These are phyloP conservation scores for Candida ponderosae DNA, from an alignment of 805 yeast genomes.

Conservation along the genomic window DNA sequence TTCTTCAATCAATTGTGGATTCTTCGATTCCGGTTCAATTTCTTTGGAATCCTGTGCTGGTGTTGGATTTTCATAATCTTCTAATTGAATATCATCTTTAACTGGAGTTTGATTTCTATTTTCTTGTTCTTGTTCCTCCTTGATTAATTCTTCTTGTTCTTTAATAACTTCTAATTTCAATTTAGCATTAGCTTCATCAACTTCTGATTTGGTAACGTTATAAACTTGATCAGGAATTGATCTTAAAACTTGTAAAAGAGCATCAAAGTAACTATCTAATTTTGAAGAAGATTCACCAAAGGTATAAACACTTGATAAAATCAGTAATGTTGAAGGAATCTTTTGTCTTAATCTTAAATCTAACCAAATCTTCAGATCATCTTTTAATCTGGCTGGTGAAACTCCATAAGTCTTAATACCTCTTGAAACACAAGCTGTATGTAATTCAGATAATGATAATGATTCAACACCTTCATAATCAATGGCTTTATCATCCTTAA, in stretches of 20 bases:
- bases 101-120: constrained; percentile 24
- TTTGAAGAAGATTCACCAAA: constrained; percentile 60
- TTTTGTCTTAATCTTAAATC: constrained; percentile 82
- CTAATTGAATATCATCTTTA: constrained; percentile 28
- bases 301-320: constrained; percentile 82
- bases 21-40: background rate
- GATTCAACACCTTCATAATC: constrained; percentile 91
- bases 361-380: constrained; percentile 80
- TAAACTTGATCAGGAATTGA: constrained; percentile 93
- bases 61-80: constrained; percentile 25
- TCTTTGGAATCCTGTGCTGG: background rate
- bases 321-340: constrained; percentile 84
- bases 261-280: constrained; percentile 65
- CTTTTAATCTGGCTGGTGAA: constrained; percentile 76
- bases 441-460: constrained; percentile 70
- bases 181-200: constrained; percentile 50
- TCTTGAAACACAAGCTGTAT: constrained; percentile 86
- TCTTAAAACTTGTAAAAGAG: constrained; percentile 76
- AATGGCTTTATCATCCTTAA: constrained; percentile 85
- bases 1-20: no score
- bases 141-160: constrained; percentile 76
- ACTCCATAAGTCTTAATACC: constrained; percentile 80
- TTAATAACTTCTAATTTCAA: constrained; percentile 66
- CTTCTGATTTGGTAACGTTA: constrained; percentile 89
- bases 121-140: constrained; percentile 80